Conservation (phyloP, 2,329 filamentous ascomycete species). For the Penicillium sp. region DNA sequence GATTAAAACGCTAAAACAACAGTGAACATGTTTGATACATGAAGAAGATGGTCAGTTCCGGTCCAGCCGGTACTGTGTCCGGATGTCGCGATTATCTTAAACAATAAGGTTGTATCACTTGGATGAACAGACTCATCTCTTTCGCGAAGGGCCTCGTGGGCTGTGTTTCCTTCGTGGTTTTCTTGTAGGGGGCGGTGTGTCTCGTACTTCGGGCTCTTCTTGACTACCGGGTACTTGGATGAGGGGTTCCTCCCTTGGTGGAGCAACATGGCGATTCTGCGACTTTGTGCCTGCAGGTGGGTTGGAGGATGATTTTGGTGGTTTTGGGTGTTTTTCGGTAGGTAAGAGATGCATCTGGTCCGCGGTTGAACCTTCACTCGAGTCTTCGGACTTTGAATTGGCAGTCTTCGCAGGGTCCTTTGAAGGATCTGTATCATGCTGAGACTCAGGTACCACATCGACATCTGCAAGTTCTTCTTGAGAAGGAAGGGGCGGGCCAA, state of each 20-base stretch:
- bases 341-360: constrained; percentile 14
- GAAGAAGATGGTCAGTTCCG: not conserved
- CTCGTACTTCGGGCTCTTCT: constrained; percentile 14
- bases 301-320: not conserved
- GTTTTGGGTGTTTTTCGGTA: not conserved
- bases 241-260: constrained; percentile 13
- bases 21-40: not conserved
- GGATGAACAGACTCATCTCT: not conserved
- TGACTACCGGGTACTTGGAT: constrained; percentile 34
- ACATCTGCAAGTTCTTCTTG: not conserved
- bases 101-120: not conserved
- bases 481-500: constrained; percentile 19
- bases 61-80: not conserved
- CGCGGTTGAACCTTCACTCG: not conserved
- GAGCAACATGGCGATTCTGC: not conserved
- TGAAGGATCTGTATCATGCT: not conserved
- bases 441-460: not conserved
- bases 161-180: constrained; percentile 1
- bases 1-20: not conserved
- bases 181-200: constrained; percentile 24
- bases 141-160: constrained; percentile 1
- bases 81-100: not conserved
- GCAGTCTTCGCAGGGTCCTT: not conserved
- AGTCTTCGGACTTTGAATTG: not conserved
- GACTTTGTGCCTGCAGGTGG: not conserved